Evolutionary conservation across 345 rosid genomes (phyloP), one percentile per base, ranked within the genome.

Genomic region (Sonneratia caseolaris): DNA sequence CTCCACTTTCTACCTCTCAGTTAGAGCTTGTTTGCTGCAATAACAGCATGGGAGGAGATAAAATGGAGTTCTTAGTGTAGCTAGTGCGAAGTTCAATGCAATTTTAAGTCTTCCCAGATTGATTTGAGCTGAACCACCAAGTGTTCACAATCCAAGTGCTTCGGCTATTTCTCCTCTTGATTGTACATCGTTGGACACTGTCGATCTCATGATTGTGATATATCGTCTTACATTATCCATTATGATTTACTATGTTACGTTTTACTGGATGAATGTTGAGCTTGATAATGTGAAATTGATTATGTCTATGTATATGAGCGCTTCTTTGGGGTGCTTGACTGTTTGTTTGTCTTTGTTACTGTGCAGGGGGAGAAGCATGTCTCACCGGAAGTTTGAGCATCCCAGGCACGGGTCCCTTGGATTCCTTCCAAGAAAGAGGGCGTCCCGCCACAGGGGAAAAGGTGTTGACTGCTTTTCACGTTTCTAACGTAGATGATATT

Each of bases 331-430:
- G 5, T 64, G 4, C 16, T 7, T 76, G 37, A 32, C 15, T 49
- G 27, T 27, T 27, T 32, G 10, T 49, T 35, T 4, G 55, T 18
- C 15, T 16, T 5, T 24, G n/a, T 7, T 12, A 53, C n/a, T 53
- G 57, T 53, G 57, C 53, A 70, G 81, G 64, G 70, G 76, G 72
- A 65, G 79, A 72, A 81, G 75, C 73, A 91, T 91, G 97, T 91
- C 97, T 78, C 97, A 91, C 86, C 77, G 96, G 82, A 91, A 91
- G 86, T 91, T 91, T 82, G 97, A 91, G 86, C 97, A 91, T 81
- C 97, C 97, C n/a, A 87, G 97, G 74, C 97, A 91, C 32, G 97
- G 97, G n/a, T 91, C 96, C 77, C 88, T 91, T 56, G 97, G 97
- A 75, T 91, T 91, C 75, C 91, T 91, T 70, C 97, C 97, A 1